These are phyloP conservation scores for Buxus sempervirens DNA, from an alignment of 164 flowering plant genomes.

Conservation along the genomic window DNA sequence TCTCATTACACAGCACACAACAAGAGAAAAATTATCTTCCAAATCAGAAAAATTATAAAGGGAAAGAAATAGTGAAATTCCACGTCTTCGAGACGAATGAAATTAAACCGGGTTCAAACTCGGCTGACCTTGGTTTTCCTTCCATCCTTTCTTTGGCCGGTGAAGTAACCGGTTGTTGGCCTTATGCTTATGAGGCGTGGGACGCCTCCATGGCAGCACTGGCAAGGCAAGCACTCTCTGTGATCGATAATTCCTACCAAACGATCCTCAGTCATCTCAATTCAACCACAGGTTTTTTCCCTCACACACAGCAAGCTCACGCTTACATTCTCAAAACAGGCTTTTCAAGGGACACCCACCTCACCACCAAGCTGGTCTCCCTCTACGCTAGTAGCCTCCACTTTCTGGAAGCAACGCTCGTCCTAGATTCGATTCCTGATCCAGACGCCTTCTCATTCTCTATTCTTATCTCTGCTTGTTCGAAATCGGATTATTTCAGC, in stretches of 20 bases:
- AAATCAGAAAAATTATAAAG: no score
- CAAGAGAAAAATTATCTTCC: no score
- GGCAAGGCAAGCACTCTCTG: constrained; percentile 17
- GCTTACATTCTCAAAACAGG: constrained; percentile 50
- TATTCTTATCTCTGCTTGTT: constrained; percentile 44
- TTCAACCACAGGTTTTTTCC: constrained; percentile 30
- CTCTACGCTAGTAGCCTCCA: constrained; percentile 35
- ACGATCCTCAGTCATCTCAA: constrained; percentile 24
- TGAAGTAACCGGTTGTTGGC: no score
- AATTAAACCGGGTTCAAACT: no score
- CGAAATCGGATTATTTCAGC: constrained; percentile 27
- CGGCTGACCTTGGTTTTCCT: no score
- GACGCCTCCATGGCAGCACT: background rate
- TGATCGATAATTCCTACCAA: constrained; percentile 7
- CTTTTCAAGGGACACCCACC: constrained; percentile 21
- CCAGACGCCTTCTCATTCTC: constrained; percentile 37
- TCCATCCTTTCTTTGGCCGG: no score
- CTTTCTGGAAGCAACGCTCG: constrained; percentile 30
- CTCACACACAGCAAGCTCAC: constrained; percentile 44
- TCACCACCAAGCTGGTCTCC: constrained; percentile 47
- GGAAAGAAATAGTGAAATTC: no score
- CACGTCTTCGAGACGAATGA: no score
- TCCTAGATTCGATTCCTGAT: constrained; percentile 27
- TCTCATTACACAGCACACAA: no score
- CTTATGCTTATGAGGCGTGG: background rate